Evolutionary conservation across 345 rosid genomes (phyloP).

Genomic region (Eucalyptus regnans): DNA sequence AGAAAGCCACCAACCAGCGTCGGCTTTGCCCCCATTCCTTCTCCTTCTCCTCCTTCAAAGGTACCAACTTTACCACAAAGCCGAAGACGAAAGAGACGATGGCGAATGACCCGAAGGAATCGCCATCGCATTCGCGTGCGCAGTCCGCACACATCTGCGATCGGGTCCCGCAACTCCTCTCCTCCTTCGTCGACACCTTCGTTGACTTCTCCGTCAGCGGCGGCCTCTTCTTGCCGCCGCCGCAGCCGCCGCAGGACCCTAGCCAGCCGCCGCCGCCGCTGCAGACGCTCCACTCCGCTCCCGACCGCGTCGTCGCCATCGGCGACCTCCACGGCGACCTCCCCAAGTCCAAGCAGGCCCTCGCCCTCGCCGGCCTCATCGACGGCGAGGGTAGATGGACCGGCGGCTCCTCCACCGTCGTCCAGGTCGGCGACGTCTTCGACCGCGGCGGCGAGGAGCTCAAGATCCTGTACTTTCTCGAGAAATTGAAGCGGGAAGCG

Average conservation of each 20-base stretch:
- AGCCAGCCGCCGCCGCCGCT: background rate
- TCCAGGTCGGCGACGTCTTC: conserved; percentile 81
- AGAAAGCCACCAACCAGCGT: background rate
- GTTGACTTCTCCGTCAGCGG: conserved; percentile 66
- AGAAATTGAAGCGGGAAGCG: conserved; percentile 70
- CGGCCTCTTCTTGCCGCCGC: conserved; percentile 33
- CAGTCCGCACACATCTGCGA: conserved; percentile 14
- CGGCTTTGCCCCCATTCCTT: background rate
- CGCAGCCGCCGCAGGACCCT: background rate
- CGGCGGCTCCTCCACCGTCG: conserved; percentile 66
- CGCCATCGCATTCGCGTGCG: background rate
- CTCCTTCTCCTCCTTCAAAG: background rate
- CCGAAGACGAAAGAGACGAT: background rate
- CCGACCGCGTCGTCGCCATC: conserved; percentile 64
- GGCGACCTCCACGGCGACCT: conserved; percentile 93
- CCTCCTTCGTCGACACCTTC: conserved; percentile 76
- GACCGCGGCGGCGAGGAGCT: conserved; percentile 89
- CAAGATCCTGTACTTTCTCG: conserved; percentile 65
- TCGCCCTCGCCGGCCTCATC: conserved; percentile 60
- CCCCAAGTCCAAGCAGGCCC: conserved; percentile 51
- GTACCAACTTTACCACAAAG: background rate
- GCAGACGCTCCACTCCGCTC: conserved; percentile 33
- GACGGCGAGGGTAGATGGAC: conserved; percentile 56
- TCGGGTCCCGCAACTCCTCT: conserved; percentile 28
- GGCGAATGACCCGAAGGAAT: background rate